Evolutionary conservation across 2,329 filamentous ascomycete species (phyloP), one percentile per base, ranked within the genome.

Genomic region (Epichloe hybrida): DNA sequence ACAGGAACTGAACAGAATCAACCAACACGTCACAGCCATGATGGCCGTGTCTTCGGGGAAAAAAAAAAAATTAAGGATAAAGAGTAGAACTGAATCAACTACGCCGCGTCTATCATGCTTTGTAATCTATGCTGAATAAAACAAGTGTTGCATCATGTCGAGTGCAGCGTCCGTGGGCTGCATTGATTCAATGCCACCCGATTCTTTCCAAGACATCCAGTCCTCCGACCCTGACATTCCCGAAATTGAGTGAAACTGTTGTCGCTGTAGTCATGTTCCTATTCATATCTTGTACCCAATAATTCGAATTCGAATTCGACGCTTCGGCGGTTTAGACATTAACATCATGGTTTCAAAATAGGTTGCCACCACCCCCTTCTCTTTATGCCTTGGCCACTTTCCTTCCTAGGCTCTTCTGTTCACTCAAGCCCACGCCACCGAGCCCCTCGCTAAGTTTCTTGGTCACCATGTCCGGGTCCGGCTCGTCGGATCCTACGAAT

Each of bases 401-500:
- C 40, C 58, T 59, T 17, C 56, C 61, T n/a, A 59, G 40, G 39
- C 58, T 52, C 51, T 55, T 62, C 41, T 58, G 57, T 21, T 50
- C 56, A 20, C n/a, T 39, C 8, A n/a, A n/a, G 42, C 49, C 55
- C 13, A 57, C 43, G 6, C 55, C 55, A 35, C 51, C 56, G 23
- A 67, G 56, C 7, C 64, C 66, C 46, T 66, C 66, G 54, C 66
- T 68, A 48, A 72, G 57, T 50, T 66, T 67, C 61, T 66, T 67
- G 13, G 67, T 72, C 43, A 67, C 59, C 17, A 66, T 64, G 15
- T 73, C 71, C 1, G 70, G 66, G 45, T 74, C 72, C 0, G 69
- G 69, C 54, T 73, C 72, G 49, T 72, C 71, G 34, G 66, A 69
- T 5, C 87, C 88, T 20, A 96, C 77, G 66, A 96, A 88, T 0